Evolutionary conservation across 371 early-diverging fungal species (phyloP), one percentile per base, ranked within the genome.

Genomic region (Mortierella sp.): DNA sequence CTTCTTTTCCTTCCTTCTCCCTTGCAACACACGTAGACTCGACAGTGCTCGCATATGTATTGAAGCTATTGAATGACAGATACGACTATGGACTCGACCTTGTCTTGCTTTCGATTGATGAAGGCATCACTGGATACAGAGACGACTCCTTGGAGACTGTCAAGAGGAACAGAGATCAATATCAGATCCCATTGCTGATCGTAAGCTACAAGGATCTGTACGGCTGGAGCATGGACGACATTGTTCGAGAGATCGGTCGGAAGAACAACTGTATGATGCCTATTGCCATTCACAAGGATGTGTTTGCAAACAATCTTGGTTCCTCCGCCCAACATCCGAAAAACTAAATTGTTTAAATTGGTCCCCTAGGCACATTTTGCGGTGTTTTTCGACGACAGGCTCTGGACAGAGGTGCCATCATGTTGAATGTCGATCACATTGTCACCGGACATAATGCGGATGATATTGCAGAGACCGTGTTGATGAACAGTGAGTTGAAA

Each of bases 361-460:
- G 46, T 44, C 9, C 16, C 26, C 43, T 46, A 89, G 88, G 89
- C 75, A 99, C 99, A 15, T 99, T 98, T 76, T 99, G 99, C 79
- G 99, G 99, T 52, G 98, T 99, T 19, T 99, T 99, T 81, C 92
- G 99, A 67, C 88, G 99, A 48, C 99, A 99, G 81, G 99, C 99
- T 26, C 84, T 99, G 62, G 99, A 99, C 74, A 89, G 99, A 57
- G 99, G 99, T 9, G 97, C 99, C 11, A 89, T 90, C 59, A 87
- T 95, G 89, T 86, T 99, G 47, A 90, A 91, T 19, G 97, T 95
- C 0, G 92, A 98, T 75, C 98, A 96, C 80, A 98, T 99, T 74
- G 98, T 99, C 7, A 99, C 99, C 0, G 99, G 99, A 6, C 99
- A 99, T 75, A 99, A 99, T 88, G 99, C 99, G 2, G 99, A 99